Percentiles rank a stretch among this genome's conserved stretches.
phyloP scores from a whole-genome alignment of 306 rosid genomes.

The Quercus wislizeni region DNA sequence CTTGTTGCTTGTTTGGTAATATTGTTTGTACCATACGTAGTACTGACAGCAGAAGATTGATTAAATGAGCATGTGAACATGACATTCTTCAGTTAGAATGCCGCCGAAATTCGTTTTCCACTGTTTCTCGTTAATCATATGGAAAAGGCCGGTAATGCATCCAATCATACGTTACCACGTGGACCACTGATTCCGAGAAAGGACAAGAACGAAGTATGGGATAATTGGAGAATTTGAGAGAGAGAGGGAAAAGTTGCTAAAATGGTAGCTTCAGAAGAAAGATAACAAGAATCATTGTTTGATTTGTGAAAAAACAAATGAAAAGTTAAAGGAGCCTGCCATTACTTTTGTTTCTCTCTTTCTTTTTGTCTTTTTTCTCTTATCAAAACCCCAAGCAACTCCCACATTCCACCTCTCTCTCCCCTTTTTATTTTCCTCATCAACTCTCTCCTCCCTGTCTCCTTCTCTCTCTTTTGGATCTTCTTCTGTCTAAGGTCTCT shows the following conservation, averaged over 20 bases:
- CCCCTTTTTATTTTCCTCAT: neutral
- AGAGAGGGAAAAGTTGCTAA: neutral
- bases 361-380: constrained; percentile 60
- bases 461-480: constrained; percentile 34
- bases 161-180: constrained; percentile 40
- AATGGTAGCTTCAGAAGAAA: constrained; percentile 40
- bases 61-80: constrained; percentile 40
- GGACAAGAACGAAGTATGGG: constrained; percentile 79
- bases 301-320: constrained; percentile 42
- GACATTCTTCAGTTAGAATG: constrained; percentile 38
- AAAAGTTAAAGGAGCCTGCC: constrained; percentile 37
- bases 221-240: constrained; percentile 31
- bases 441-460: constrained; percentile 18
- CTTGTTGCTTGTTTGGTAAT: too few relatives aligned
- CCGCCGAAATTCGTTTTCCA: constrained; percentile 60
- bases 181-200: constrained; percentile 56
- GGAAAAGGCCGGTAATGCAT: constrained; percentile 6
- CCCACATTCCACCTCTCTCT: constrained; percentile 37
- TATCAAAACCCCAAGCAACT: constrained; percentile 72
- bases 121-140: constrained; percentile 33
- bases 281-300: constrained; percentile 49
- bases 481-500: constrained; percentile 45
- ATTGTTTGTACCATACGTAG: neutral
- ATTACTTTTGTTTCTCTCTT: constrained; percentile 9
- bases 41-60: neutral